Evolutionary conservation across 371 early-diverging fungal genomes (phyloP), one percentile per base, ranked within the genome.

Genomic region (Apophysomyces variabilis): DNA sequence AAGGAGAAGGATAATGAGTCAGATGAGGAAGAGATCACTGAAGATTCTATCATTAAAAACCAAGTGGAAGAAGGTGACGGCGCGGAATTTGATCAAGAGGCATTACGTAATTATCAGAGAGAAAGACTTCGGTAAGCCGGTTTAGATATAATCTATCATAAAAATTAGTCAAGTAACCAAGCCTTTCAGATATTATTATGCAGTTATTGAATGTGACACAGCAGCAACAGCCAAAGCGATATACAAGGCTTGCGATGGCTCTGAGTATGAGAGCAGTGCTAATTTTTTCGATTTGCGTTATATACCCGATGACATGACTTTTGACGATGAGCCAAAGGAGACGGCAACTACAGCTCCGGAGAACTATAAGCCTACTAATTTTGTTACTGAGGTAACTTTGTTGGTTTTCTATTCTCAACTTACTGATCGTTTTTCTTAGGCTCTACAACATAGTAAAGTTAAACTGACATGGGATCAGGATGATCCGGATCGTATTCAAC

Each of bases 401-500:
- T 56, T 1, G 39, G 32, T 26, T 26, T 60, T 7, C 39, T 18
- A 12, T 38, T 1, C 4, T 35, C 14, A 8, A 6, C 14, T 5
- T 14, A 18, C 1, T 38, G 56, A 46, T 18, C 39, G 1, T 7
- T 50, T 11, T 58, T 4, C 32, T 5, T 71, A 91, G 83, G 96
- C 95, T 14, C 84, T 99, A 39, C 95, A 95, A 80, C 94, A 95
- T 74, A 93, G 96, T 12, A 94, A 92, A 57, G 96, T 96, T 41
- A 90, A 92, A 72, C 79, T 99, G 39, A 96, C 96, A 0, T 99
- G 99, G 99, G 99, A 99, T 62, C 90, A 91, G 18, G 98, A 98
- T 62, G 98, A 96, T 70, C 88, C 92, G 4, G 92, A 93, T 46
- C 89, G 98, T 44, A 81, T 89, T 13, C 85, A 87, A 56, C 69